Percentiles rank a stretch among this genome's conserved stretches.
Evolutionary conservation across 2,329 filamentous ascomycete species (phyloP).

Genomic region (Sporothrix schenckii): DNA sequence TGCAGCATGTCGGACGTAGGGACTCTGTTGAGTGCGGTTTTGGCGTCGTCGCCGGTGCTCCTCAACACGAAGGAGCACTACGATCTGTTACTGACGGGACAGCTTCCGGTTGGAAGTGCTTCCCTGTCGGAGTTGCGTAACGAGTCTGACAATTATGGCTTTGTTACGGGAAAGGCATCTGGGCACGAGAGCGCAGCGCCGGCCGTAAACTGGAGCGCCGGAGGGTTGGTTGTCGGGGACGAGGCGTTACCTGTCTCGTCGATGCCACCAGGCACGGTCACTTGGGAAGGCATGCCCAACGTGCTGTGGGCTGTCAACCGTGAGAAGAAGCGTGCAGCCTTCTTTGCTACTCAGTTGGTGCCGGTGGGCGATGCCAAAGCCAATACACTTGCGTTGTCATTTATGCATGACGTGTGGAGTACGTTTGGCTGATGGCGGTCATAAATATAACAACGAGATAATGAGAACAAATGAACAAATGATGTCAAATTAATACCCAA

Average conservation of each 20-base stretch:
- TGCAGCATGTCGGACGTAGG: constrained; percentile 10
- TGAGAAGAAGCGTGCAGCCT: neutral
- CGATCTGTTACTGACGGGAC: neutral
- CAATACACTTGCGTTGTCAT: neutral
- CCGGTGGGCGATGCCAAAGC: neutral
- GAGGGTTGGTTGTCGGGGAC: neutral
- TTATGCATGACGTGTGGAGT: neutral
- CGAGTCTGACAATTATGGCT: neutral
- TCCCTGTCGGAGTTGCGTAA: neutral
- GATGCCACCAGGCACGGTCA: neutral
- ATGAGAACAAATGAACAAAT: neutral
- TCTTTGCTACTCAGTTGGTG: constrained; percentile 12
- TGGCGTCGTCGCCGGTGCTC: neutral
- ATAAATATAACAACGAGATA: neutral
- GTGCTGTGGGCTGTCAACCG: neutral
- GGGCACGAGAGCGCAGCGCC: neutral
- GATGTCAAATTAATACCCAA: constrained; percentile 1
- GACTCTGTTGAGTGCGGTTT: neutral
- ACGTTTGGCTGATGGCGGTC: neutral
- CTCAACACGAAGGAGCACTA: neutral
- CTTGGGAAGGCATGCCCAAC: constrained; percentile 11
- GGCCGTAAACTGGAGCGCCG: neutral
- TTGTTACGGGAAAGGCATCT: neutral
- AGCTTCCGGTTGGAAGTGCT: neutral
- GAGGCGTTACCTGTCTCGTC: neutral